A percentile compares a stretch with the other conserved stretches of the same genome.
Evolutionary conservation across 805 yeast genomes (phyloP).

Genomic region (Zygosaccharomyces bisporus): DNA sequence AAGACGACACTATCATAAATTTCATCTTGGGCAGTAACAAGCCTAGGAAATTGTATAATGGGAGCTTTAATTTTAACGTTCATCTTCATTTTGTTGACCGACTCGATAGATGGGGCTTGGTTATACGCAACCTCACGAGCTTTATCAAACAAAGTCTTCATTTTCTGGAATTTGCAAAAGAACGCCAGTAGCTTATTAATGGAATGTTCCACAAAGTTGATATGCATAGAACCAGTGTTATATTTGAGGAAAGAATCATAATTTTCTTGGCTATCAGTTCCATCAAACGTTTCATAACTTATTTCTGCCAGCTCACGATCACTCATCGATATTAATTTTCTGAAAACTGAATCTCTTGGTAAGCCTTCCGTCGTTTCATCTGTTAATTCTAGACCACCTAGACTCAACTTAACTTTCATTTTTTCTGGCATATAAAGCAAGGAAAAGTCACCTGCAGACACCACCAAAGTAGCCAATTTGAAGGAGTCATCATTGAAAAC

Average conservation of each 20-base stretch:
- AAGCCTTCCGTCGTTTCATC: constrained; percentile 72
- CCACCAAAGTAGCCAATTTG: constrained; percentile 70
- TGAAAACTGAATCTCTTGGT: constrained; percentile 52
- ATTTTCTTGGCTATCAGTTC: constrained; percentile 41
- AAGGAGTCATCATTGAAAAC: constrained; percentile 80
- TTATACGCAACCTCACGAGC: constrained; percentile 86
- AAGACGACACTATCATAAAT: constrained; percentile 61
- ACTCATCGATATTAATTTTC: constrained; percentile 72
- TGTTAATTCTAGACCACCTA: constrained; percentile 74
- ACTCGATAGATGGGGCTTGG: constrained; percentile 63
- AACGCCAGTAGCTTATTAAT: constrained; percentile 62
- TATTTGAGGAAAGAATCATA: constrained; percentile 40
- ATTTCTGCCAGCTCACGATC: constrained; percentile 75
- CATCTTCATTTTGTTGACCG: constrained; percentile 56
- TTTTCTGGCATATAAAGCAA: constrained; percentile 71
- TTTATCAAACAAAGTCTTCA: constrained; percentile 85
- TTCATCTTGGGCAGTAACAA: constrained; percentile 41
- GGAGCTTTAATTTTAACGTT: constrained; percentile 78
- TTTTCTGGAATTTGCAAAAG: constrained; percentile 67
- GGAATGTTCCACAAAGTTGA: constrained; percentile 81
- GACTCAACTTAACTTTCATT: constrained; percentile 62
- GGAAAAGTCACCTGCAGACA: constrained; percentile 67
- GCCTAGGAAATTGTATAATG: constrained; percentile 69
- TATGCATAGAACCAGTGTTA: constrained; percentile 67
- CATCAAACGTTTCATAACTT: constrained; percentile 76